Evolutionary conservation across 2,329 filamentous ascomycete species (phyloP).

Genomic region (Didymella glomerata): DNA sequence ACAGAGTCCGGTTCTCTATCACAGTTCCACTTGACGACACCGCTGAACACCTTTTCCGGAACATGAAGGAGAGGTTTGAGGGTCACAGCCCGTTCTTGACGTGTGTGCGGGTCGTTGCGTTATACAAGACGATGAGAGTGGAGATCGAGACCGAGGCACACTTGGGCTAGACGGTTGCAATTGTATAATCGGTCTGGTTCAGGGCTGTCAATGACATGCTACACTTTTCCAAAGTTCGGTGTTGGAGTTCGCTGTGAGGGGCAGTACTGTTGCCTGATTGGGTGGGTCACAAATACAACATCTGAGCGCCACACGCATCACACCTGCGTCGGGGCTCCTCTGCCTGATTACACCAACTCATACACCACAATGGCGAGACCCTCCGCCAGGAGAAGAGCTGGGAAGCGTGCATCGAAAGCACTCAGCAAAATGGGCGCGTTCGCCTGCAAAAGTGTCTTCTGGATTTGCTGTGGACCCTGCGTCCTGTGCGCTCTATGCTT

Average conservation of each 20-base stretch:
- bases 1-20: slow-evolving; percentile 35
- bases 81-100: slow-evolving; percentile 38
- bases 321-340: neutral
- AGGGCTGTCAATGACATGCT: neutral
- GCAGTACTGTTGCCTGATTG: slow-evolving; percentile 15
- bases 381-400: slow-evolving; percentile 18
- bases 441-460: slow-evolving; percentile 28
- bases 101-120: slow-evolving; percentile 29
- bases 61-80: slow-evolving; percentile 35
- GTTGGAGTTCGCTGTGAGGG: slow-evolving; percentile 1
- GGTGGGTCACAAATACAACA: neutral
- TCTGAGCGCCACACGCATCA: neutral
- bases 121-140: slow-evolving; percentile 36
- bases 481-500: slow-evolving; percentile 27
- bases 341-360: slow-evolving; percentile 1
- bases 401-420: slow-evolving; percentile 19
- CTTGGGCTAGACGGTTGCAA: slow-evolving; percentile 12
- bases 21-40: slow-evolving; percentile 25
- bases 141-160: slow-evolving; percentile 40
- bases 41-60: slow-evolving; percentile 23
- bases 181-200: neutral
- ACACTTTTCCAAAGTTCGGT: neutral
- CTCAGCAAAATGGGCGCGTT: slow-evolving; percentile 20
- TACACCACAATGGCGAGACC: slow-evolving; percentile 15
- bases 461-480: slow-evolving; percentile 28